These are phyloP conservation scores for Dendrobium catenatum DNA, from an alignment of 106 monocot genomes.

Conservation along the genomic window DNA sequence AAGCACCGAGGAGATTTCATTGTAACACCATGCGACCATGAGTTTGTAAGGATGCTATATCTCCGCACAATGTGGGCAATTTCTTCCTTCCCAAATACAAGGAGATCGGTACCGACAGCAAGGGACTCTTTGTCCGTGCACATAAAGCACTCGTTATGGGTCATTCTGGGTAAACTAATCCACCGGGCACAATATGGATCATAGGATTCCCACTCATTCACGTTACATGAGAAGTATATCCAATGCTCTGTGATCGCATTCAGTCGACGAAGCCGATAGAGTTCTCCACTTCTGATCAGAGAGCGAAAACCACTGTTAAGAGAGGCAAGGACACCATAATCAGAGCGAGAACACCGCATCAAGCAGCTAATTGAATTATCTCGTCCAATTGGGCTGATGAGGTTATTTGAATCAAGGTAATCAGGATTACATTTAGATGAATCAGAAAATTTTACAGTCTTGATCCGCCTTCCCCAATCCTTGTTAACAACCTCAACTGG, in stretches of 20 bases:
- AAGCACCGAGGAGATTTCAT: slow-evolving; percentile 76
- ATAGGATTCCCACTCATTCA: slow-evolving; percentile 66
- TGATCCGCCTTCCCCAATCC: slow-evolving; percentile 1
- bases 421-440: neutral
- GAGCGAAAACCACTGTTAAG: slow-evolving; percentile 49
- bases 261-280: slow-evolving; percentile 48
- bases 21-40: slow-evolving; percentile 49
- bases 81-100: slow-evolving; percentile 79
- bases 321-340: slow-evolving; percentile 46
- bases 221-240: slow-evolving; percentile 85
- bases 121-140: slow-evolving; percentile 85
- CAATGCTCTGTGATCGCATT: slow-evolving; percentile 50
- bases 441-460: neutral
- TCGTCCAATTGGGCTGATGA: slow-evolving; percentile 31
- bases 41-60: slow-evolving; percentile 57
- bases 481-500: neutral
- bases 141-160: slow-evolving; percentile 65
- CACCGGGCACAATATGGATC: slow-evolving; percentile 56
- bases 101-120: slow-evolving; percentile 80
- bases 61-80: slow-evolving; percentile 45
- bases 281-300: slow-evolving; percentile 50
- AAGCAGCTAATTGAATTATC: slow-evolving; percentile 54
- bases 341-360: slow-evolving; percentile 45
- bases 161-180: slow-evolving; percentile 60
- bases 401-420: slow-evolving; percentile 4